Conservation (phyloP, 345 rosid genomes). For the Cardiospermum halicacabum region DNA sequence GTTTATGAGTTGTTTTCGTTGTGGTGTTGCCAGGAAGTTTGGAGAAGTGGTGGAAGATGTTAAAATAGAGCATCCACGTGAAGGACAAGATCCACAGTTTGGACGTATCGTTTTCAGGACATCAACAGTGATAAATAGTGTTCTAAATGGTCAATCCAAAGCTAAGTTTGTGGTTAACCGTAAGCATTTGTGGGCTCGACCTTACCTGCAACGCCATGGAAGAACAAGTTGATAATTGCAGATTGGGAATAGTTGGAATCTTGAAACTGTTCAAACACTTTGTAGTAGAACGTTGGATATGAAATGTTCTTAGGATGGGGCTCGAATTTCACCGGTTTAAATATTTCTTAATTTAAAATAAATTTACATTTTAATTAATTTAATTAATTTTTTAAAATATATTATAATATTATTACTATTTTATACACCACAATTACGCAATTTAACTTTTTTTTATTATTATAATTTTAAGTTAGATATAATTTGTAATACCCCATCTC, state of each 20-base stretch:
- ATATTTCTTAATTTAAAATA: no score
- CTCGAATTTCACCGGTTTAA: no score
- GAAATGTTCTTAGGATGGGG: no score
- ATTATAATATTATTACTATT: no score
- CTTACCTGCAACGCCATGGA: constrained; percentile 14
- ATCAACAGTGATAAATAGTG: constrained; percentile 15
- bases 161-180: constrained; percentile 31
- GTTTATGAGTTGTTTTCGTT: background rate
- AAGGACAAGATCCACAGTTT: constrained; percentile 22
- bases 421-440: no score
- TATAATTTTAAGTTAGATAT: no score
- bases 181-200: constrained; percentile 31
- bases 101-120: constrained; percentile 29
- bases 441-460: no score
- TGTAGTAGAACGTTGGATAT: no score
- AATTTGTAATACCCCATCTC: no score
- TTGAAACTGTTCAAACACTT: no score
- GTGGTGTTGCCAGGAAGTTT: constrained; percentile 20
- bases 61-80: constrained; percentile 9
- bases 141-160: constrained; percentile 28
- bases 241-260: background rate
- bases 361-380: no score
- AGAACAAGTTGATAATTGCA: background rate
- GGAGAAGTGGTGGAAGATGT: constrained; percentile 30
- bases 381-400: no score